phyloP scores from a whole-genome alignment of 2,329 filamentous ascomycete genomes.

The Colletotrichum sublineola region DNA sequence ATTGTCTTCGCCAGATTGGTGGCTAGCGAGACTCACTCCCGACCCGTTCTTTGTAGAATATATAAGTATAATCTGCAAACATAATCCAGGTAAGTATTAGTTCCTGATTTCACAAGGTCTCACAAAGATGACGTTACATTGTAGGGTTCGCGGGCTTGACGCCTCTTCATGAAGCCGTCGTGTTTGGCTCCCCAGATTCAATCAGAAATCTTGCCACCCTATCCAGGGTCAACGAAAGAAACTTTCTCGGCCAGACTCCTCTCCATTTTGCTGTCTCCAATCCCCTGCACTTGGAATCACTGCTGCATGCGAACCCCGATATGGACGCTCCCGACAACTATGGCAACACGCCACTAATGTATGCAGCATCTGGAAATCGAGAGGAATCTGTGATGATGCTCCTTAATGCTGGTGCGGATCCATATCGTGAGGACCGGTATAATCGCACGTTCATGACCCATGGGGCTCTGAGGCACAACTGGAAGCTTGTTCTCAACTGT shows the following conservation, averaged over 20 bases:
- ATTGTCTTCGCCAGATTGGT: neutral
- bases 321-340: neutral
- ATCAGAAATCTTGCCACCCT: fast-evolving
- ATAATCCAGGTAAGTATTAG: conserved; percentile 7
- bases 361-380: neutral
- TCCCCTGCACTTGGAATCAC: neutral
- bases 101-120: neutral
- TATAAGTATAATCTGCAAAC: neutral
- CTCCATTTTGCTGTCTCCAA: conserved; percentile 15
- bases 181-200: neutral
- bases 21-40: fast-evolving
- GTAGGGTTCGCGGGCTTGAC: conserved; percentile 26
- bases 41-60: conserved; percentile 13
- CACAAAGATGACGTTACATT: neutral
- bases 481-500: neutral
- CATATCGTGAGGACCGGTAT: no score
- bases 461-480: no score
- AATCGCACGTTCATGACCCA: no score
- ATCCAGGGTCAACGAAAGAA: neutral
- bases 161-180: conserved; percentile 8
- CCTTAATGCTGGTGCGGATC: neutral
- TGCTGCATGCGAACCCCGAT: neutral
- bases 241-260: conserved; percentile 13
- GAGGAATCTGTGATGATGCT: neutral
- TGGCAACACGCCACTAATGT: conserved; percentile 22